Evolutionary conservation across 2,329 filamentous ascomycete genomes (phyloP).

Genomic region (Alternaria incomplexa): DNA sequence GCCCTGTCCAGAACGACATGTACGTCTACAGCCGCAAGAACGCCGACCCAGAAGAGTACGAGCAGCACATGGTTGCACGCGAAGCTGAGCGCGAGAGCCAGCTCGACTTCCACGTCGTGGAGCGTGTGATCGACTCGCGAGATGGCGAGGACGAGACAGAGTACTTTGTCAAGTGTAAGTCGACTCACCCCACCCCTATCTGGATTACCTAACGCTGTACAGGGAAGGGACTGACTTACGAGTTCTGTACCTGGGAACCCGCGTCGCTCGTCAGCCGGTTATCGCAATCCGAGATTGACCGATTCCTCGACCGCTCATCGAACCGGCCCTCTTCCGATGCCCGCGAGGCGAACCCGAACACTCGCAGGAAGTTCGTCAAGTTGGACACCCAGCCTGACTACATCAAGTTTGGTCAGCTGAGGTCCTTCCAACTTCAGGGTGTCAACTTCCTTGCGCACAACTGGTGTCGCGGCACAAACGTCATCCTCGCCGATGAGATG

Average conservation of each 20-base stretch:
- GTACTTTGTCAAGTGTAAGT: constrained; percentile 88
- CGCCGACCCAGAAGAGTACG: constrained; percentile 80
- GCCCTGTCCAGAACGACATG: constrained; percentile 79
- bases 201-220: constrained; percentile 27
- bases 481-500: constrained; percentile 98
- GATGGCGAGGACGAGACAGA: constrained; percentile 81
- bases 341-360: constrained; percentile 75
- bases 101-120: constrained; percentile 88
- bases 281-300: constrained; percentile 89
- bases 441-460: constrained; percentile 96
- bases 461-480: constrained; percentile 92
- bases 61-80: constrained; percentile 94
- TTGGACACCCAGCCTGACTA: constrained; percentile 87
- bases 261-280: constrained; percentile 75
- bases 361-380: constrained; percentile 59
- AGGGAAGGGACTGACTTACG: constrained; percentile 88
- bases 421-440: constrained; percentile 91
- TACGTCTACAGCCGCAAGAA: constrained; percentile 62
- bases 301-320: constrained; percentile 82
- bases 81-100: constrained; percentile 89
- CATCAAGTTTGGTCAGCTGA: constrained; percentile 81
- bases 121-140: constrained; percentile 85
- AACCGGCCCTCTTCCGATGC: constrained; percentile 82
- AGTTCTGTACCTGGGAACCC: constrained; percentile 92
- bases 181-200: constrained; percentile 5